Evolutionary conservation across 345 rosid genomes (phyloP), one percentile per base, ranked within the genome.

Genomic region (Sisymbrium irio): DNA sequence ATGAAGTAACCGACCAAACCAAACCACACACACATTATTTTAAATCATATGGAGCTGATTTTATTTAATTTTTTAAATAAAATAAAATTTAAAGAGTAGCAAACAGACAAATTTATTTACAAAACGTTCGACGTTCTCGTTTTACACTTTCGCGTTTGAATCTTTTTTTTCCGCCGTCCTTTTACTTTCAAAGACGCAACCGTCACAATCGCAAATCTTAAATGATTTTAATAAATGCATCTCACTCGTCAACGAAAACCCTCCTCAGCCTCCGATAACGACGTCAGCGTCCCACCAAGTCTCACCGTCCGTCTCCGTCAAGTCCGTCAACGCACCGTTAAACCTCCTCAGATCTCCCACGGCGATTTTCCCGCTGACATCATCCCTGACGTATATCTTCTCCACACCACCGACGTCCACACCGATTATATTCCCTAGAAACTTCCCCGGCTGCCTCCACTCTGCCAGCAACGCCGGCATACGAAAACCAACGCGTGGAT

Each of bases 271-370:
- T 39, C 15, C 20, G 64, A 73, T 72, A 69, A 82, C 89, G 76
- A 81, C 85, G 82, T 89, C 89, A 40, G 96, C 88, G 46, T 89
- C 89, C 88, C 86, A 92, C 89, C 89, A 84, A 1, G 73, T 83
- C 15, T 85, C 92, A 65, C 33, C 74, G 19, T 85, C 86, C 4
- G 77, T 55, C 53, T 81, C 88, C 80, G 85, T 77, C 66, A 76
- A 67, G 35, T 75, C 65, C 49, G 54, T 85, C 35, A 93, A 71
- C 83, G 85, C 85, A 32, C 84, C 78, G 63, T 71, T 76, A 25
- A 67, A 84, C 51, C 64, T 93, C 76, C 97, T 84, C 79, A 90
- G 33, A 39, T 93, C 98, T n/a, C 86, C 91, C 4, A 92, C 86
- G 55, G 86, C 82, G 45, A 84, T 56, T 69, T 72, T 76, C 7